These are phyloP conservation scores for Emydomyces testavorans DNA, from an alignment of 2,329 filamentous ascomycete species.

Conservation along the genomic window DNA sequence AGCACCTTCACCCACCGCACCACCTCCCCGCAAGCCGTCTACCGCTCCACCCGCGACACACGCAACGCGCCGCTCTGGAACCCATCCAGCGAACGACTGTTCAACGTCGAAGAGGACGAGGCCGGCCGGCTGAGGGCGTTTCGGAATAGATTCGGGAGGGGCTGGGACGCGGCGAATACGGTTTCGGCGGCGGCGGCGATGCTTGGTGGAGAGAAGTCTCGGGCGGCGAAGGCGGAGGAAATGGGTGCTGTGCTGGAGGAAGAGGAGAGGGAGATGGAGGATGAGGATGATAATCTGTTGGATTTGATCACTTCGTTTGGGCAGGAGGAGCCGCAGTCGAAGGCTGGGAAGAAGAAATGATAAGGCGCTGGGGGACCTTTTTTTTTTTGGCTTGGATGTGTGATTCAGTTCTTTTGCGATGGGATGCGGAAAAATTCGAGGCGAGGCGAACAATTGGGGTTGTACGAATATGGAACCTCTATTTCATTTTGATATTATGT, in stretches of 20 bases:
- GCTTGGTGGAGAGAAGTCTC: slow-evolving; percentile 14
- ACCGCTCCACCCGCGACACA: slow-evolving; percentile 63
- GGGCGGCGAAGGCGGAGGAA: slow-evolving; percentile 15
- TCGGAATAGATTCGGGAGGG: slow-evolving; percentile 67
- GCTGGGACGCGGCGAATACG: slow-evolving; percentile 56
- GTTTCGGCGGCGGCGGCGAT: slow-evolving; percentile 20
- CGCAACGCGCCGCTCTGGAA: slow-evolving; percentile 89
- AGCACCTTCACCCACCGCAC: slow-evolving; percentile 54
- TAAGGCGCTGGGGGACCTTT: background rate
- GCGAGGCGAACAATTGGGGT: slow-evolving; percentile 4
- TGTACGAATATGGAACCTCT: slow-evolving; percentile 11
- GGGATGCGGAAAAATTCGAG: background rate
- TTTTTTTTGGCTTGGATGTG: background rate
- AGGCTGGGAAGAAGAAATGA: slow-evolving; percentile 28
- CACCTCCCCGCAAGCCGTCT: slow-evolving; percentile 44
- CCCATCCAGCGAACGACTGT: slow-evolving; percentile 64
- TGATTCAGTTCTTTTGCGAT: background rate
- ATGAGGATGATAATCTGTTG: slow-evolving; percentile 45
- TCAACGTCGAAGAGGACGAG: slow-evolving; percentile 90
- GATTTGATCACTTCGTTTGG: slow-evolving; percentile 46
- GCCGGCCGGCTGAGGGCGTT: slow-evolving; percentile 81
- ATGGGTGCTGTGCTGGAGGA: slow-evolving; percentile 18
- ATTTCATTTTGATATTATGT: background rate
- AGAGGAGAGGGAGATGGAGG: slow-evolving; percentile 33
- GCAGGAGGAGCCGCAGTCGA: slow-evolving; percentile 30